Percentiles rank a stretch among this genome's conserved stretches.
Evolutionary conservation across 2,329 filamentous ascomycete genomes (phyloP).

Genomic region (Lasiodiplodia sp.): DNA sequence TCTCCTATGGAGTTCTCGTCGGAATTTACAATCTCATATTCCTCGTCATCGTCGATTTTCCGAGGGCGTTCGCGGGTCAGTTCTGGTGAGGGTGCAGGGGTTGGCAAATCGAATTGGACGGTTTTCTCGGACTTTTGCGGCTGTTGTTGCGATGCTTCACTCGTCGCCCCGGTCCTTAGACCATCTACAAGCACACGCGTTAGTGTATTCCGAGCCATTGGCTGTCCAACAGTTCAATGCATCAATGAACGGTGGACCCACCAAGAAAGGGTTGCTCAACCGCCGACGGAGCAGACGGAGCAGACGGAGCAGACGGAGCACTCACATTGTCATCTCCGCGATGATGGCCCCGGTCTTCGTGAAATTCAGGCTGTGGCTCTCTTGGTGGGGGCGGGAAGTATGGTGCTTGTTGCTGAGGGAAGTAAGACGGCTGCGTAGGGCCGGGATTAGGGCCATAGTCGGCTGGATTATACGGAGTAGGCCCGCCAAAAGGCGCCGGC

Average conservation of each 20-base stretch:
- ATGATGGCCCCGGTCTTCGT: slow-evolving; percentile 43
- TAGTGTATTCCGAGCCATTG: slow-evolving; percentile 34
- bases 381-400: slow-evolving; percentile 41
- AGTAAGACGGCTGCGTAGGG: slow-evolving; percentile 15
- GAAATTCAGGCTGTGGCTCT: slow-evolving; percentile 40
- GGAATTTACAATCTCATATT: slow-evolving; percentile 25
- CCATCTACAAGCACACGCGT: slow-evolving; percentile 32
- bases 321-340: slow-evolving; percentile 59
- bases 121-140: slow-evolving; percentile 38
- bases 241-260: slow-evolving; percentile 42
- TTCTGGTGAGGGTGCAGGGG: slow-evolving; percentile 29
- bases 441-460: slow-evolving; percentile 50
- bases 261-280: slow-evolving; percentile 44
- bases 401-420: slow-evolving; percentile 34
- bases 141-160: slow-evolving; percentile 32
- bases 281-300: slow-evolving; percentile 45
- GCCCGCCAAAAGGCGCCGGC: slow-evolving; percentile 40
- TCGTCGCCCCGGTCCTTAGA: slow-evolving; percentile 33
- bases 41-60: slow-evolving; percentile 23
- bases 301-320: slow-evolving; percentile 52
- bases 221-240: slow-evolving; percentile 27
- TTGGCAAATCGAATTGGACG: slow-evolving; percentile 50
- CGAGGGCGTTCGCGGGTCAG: slow-evolving; percentile 13
- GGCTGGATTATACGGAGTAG: slow-evolving; percentile 51
- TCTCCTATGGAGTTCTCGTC: slow-evolving; percentile 22